These are phyloP conservation scores for Carex pumila DNA, from an alignment of 176 grass and related monocot species.

Conservation along the genomic window DNA sequence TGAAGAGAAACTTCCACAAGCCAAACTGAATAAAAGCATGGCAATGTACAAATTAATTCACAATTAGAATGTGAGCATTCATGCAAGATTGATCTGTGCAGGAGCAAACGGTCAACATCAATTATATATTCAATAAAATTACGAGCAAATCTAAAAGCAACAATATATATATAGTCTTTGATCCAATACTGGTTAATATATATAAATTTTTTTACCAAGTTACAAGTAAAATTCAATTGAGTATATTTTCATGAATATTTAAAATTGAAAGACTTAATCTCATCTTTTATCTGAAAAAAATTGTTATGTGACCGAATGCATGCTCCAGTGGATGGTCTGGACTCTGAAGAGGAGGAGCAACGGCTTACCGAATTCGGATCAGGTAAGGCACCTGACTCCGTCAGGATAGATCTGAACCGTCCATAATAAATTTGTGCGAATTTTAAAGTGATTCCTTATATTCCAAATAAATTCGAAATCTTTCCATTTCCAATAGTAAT, in stretches of 20 bases:
- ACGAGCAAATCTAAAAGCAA: not conserved
- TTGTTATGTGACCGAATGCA: not conserved
- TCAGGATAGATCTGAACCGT: too few relatives aligned
- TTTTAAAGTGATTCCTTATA: too few relatives aligned
- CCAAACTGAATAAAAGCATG: not conserved
- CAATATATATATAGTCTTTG: too few relatives aligned
- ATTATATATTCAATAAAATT: constrained; percentile 1
- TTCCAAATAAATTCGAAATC: not conserved
- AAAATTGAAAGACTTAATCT: too few relatives aligned
- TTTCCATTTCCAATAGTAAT: not conserved
- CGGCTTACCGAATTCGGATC: too few relatives aligned
- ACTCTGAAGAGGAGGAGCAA: too few relatives aligned
- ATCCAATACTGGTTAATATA: too few relatives aligned
- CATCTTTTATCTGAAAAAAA: too few relatives aligned
- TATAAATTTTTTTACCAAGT: not conserved
- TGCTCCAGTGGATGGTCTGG: not conserved
- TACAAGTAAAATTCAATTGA: not conserved
- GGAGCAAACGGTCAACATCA: not conserved
- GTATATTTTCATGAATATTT: too few relatives aligned
- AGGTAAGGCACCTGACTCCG: too few relatives aligned
- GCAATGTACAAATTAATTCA: not conserved
- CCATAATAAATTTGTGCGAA: too few relatives aligned
- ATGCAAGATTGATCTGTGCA: not conserved
- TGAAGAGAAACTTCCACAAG: constrained; percentile 7
- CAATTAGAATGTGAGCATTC: not conserved